Evolutionary conservation across 1,139 yeast species (phyloP).

Genomic region (Pichia terricola): DNA sequence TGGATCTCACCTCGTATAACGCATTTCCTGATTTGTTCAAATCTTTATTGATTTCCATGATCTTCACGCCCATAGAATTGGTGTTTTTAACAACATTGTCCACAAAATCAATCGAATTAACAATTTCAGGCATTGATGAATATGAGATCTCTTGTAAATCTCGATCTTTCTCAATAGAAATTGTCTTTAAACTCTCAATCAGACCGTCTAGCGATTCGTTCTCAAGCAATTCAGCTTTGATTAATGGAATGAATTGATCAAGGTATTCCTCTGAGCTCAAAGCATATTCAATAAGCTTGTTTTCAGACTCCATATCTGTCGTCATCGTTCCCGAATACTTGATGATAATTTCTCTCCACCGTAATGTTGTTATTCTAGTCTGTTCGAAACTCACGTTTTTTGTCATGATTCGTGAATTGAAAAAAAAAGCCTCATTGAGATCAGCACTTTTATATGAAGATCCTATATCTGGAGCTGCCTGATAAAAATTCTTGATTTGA

Average conservation of each 20-base stretch:
- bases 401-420: no score
- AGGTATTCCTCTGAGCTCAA: conserved; percentile 60
- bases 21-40: conserved; percentile 57
- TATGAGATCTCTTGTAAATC: conserved; percentile 57
- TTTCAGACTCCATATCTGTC: conserved; percentile 3
- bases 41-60: conserved; percentile 44
- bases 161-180: conserved; percentile 43
- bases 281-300: conserved; percentile 26
- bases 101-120: conserved; percentile 31
- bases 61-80: conserved; percentile 40
- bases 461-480: no score
- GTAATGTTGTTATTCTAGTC: no score
- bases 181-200: conserved; percentile 44
- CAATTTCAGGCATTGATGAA: conserved; percentile 50
- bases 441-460: no score
- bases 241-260: conserved; percentile 74
- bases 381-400: no score
- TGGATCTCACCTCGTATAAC: conserved; percentile 50
- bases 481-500: no score
- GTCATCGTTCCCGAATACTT: not conserved
- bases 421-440: no score
- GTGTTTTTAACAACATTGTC: conserved; percentile 45
- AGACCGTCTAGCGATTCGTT: conserved; percentile 48
- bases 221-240: conserved; percentile 50
- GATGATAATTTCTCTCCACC: no score